These are phyloP conservation scores for Pythium rhizo-oryzae DNA, from an alignment of 352 stramenopile genomes.

Conservation along the genomic window DNA sequence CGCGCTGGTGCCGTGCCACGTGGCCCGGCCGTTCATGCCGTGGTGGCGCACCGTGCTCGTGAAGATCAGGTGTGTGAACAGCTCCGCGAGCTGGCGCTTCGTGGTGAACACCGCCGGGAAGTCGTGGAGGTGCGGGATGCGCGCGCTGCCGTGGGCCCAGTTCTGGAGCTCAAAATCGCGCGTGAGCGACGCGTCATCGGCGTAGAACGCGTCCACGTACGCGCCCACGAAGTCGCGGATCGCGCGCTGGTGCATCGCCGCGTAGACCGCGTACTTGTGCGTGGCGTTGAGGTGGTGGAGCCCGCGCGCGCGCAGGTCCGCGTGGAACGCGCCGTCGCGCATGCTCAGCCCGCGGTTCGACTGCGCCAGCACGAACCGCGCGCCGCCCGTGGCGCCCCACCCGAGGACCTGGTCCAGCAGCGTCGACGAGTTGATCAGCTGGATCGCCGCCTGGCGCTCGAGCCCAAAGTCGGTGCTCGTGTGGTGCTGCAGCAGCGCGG, in stretches of 20 bases:
- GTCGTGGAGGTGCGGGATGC: slow-evolving; percentile 12
- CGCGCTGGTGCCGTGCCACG: slow-evolving; percentile 23
- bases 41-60: slow-evolving; percentile 28
- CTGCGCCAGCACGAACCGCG: slow-evolving; percentile 35
- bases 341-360: slow-evolving; percentile 18
- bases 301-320: no score
- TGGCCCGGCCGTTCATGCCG: slow-evolving; percentile 26
- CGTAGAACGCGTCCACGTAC: slow-evolving; percentile 41
- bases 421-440: slow-evolving; percentile 49
- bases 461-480: slow-evolving; percentile 44
- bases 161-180: slow-evolving; percentile 41
- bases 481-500: slow-evolving; percentile 39
- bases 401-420: slow-evolving; percentile 49
- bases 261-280: slow-evolving; percentile 45
- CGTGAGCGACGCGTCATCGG: slow-evolving; percentile 29
- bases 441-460: slow-evolving; percentile 31
- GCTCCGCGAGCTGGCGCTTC: not conserved
- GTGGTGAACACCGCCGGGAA: slow-evolving; percentile 15
- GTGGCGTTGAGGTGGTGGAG: slow-evolving; percentile 32
- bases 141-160: slow-evolving; percentile 12
- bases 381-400: slow-evolving; percentile 39
- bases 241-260: slow-evolving; percentile 32
- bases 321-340: slow-evolving; percentile 23
- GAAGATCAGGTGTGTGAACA: slow-evolving; percentile 25
- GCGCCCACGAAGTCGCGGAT: slow-evolving; percentile 30